Evolutionary conservation across 305 asterid genomes (phyloP).

Genomic region (Fraxinus xanthoxyloides): DNA sequence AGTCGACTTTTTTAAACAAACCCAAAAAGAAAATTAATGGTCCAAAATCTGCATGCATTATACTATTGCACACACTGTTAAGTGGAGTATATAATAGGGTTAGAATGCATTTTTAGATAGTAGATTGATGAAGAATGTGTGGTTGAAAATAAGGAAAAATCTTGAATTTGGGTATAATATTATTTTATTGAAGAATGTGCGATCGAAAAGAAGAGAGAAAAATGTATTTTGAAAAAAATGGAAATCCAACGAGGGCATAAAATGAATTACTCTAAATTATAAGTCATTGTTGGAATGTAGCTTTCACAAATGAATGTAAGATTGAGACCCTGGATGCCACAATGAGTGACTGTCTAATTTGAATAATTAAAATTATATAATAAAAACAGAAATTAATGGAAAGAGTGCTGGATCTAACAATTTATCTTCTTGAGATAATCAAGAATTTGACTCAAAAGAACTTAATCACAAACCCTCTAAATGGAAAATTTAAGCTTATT

Average conservation of each 20-base stretch:
- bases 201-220: too few relatives aligned
- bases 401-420: slow-evolving; percentile 20
- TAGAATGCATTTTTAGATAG: too few relatives aligned
- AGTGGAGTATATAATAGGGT: not conserved
- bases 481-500: not conserved
- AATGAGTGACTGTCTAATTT: slow-evolving; percentile 23
- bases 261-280: not conserved
- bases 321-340: slow-evolving; percentile 23
- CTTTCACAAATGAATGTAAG: slow-evolving; percentile 51
- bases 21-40: not conserved
- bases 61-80: not conserved
- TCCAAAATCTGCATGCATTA: not conserved
- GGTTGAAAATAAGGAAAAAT: too few relatives aligned
- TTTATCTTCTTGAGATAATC: not conserved
- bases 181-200: too few relatives aligned
- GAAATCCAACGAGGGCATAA: too few relatives aligned
- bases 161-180: too few relatives aligned
- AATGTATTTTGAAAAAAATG: too few relatives aligned
- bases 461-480: not conserved
- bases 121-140: too few relatives aligned
- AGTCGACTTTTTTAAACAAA: not conserved
- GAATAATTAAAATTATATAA: not conserved
- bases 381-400: not conserved
- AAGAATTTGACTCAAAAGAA: not conserved
- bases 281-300: slow-evolving; percentile 36